These are phyloP conservation scores for Acanthamoeba triangularis DNA, from an alignment of 208 protist genomes.

Conservation along the genomic window DNA sequence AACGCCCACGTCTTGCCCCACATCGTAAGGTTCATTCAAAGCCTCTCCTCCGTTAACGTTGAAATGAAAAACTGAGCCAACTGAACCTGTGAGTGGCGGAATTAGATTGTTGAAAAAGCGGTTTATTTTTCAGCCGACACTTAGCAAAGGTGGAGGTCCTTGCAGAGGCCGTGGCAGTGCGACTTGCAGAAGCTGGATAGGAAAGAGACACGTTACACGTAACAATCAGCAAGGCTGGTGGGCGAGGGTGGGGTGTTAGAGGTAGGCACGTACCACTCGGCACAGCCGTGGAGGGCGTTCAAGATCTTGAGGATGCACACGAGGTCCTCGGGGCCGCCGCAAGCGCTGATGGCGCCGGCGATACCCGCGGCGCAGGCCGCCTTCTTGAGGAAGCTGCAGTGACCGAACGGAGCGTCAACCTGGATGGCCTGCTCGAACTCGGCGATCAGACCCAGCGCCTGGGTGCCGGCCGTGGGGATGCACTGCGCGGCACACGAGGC, in stretches of 20 bases:
- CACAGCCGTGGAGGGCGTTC: neutral
- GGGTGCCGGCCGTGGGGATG: neutral
- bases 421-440: constrained; percentile 1
- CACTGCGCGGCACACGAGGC: constrained; percentile 3
- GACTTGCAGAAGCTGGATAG: neutral
- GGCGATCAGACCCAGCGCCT: neutral
- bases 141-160: constrained; percentile 5
- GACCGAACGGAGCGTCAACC: neutral
- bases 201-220: neutral
- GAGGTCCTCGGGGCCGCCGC: neutral
- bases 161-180: constrained; percentile 11
- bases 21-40: too few species aligned
- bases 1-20: too few species aligned
- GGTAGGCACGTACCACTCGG: neutral
- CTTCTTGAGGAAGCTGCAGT: constrained; percentile 38
- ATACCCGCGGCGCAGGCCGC: neutral
- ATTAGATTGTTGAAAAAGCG: too few species aligned
- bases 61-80: too few species aligned
- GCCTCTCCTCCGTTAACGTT: too few species aligned
- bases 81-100: too few species aligned
- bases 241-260: neutral
- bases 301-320: neutral
- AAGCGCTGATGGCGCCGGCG: neutral
- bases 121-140: too few species aligned
- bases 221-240: neutral